These are phyloP conservation scores for Moricandia arvensis DNA, from an alignment of 345 rosid species.

Conservation along the genomic window DNA sequence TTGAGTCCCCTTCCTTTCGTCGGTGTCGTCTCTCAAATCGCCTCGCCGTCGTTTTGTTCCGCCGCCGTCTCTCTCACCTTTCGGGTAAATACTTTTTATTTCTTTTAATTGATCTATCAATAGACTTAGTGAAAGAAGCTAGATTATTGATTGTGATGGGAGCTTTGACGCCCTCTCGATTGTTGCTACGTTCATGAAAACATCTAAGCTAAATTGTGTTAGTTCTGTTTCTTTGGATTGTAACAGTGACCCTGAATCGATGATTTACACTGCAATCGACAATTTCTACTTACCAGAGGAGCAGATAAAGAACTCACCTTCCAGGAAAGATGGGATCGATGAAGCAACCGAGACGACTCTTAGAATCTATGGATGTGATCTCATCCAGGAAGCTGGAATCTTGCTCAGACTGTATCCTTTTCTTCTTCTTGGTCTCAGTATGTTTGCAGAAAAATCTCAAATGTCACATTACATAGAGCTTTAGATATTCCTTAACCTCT, in stretches of 20 bases:
- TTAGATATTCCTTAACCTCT: slow-evolving; percentile 16
- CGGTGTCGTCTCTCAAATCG: neutral
- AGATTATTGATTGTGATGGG: neutral
- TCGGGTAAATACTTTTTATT: neutral
- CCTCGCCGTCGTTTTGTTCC: neutral
- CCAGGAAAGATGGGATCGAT: slow-evolving; percentile 88
- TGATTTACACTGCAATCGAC: slow-evolving; percentile 93
- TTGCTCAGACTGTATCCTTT: slow-evolving; percentile 76
- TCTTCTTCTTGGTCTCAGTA: neutral
- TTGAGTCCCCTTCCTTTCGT: neutral
- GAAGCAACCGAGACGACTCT: slow-evolving; percentile 71
- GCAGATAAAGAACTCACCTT: slow-evolving; percentile 65
- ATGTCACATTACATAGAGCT: neutral
- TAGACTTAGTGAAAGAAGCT: neutral
- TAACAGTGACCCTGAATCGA: slow-evolving; percentile 19
- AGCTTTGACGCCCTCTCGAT: neutral
- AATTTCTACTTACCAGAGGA: slow-evolving; percentile 84
- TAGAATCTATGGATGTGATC: slow-evolving; percentile 92
- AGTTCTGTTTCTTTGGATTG: neutral
- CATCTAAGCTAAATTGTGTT: neutral
- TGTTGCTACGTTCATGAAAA: neutral
- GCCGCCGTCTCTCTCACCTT: neutral
- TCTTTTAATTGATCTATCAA: neutral
- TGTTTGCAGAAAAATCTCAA: neutral
- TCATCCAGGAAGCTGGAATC: slow-evolving; percentile 89